Evolutionary conservation across 108 stramenopile genomes (phyloP).

Genomic region (Skeletonema marinoi): DNA sequence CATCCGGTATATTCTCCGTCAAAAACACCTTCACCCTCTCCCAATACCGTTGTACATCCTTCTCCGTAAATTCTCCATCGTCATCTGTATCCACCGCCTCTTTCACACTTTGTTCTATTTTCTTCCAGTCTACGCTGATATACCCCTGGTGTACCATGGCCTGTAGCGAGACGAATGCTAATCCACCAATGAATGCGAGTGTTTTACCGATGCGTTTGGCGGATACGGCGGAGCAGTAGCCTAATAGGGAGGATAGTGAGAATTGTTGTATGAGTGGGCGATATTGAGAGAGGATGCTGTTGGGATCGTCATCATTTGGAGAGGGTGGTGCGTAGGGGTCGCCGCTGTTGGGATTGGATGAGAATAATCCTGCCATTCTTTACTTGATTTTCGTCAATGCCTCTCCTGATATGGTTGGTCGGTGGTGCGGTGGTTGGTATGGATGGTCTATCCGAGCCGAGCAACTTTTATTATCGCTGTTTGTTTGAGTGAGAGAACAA

Average conservation of each 20-base stretch:
- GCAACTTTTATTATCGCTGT: no score
- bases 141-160: slow-evolving; percentile 69
- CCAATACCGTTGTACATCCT: slow-evolving; percentile 81
- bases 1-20: slow-evolving; percentile 76
- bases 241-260: slow-evolving; percentile 78
- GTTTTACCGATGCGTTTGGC: slow-evolving; percentile 81
- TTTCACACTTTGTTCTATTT: slow-evolving; percentile 66
- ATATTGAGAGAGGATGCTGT: slow-evolving; percentile 15
- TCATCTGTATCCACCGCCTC: slow-evolving; percentile 65
- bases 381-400: no score
- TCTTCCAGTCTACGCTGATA: slow-evolving; percentile 88
- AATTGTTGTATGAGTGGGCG: slow-evolving; percentile 58
- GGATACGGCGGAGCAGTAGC: slow-evolving; percentile 88
- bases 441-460: no score
- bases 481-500: no score
- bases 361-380: slow-evolving; percentile 2
- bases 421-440: no score
- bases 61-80: slow-evolving; percentile 37
- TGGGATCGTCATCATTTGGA: neutral
- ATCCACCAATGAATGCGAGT: slow-evolving; percentile 73
- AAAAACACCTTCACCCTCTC: slow-evolving; percentile 76
- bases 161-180: slow-evolving; percentile 80
- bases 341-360: slow-evolving; percentile 32
- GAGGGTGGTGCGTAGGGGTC: slow-evolving; percentile 8
- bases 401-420: no score